Base-by-base conservation (phyloP, 2,329 filamentous ascomycete species). In the Xylariaceae sp. region DNA sequence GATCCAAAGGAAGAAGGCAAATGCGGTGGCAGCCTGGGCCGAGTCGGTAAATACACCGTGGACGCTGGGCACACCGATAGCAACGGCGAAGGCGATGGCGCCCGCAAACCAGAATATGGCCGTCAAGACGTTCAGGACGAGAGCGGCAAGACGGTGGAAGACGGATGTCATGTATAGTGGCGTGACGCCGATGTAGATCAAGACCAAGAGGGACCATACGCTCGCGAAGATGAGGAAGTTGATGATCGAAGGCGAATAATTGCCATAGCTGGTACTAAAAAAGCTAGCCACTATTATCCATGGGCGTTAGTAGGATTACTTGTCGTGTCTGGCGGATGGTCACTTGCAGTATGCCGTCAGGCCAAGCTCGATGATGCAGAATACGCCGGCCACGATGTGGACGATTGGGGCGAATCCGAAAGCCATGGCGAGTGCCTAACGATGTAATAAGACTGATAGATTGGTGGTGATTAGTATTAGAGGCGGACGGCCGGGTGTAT, bases 31-130 rank as follows among this genome's bases (percentile, higher is more conserved):
- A 4, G 86, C 86, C 71, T 88, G 82, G 9, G 80, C 72, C 11
- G 80, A 73, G 42, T 76, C 75, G 69, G 69, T 73, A 40, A 75
- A 74, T 45, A 71, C 73, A 40, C 73, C 75, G 64, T 83, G 85
- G 51, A 79, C 73, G 9, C 66, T 70, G 0, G 81, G 73, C 14
- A 80, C 76, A 48, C 81, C 80, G 51, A 90, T 71, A 50, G 77
- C 76, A 17, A 84, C 86, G 0, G 87, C 90, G 11, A 92, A 71
- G 0, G 90, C 89, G 59, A 95, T 85, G 63, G 90, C 88, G 6
- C 90, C 90, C 1, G 87, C 86, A 66, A 97, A 94, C 91, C 91
- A 96, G 75, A 95, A 95, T 51, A 95, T 77, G 73, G 87, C 86
- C 10, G 89, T 94, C 19, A 94, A 60, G 43, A 75, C 76, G 64